Evolutionary conservation across 2,329 filamentous ascomycete genomes (phyloP).

Genomic region (Trichoderma lentiforme): DNA sequence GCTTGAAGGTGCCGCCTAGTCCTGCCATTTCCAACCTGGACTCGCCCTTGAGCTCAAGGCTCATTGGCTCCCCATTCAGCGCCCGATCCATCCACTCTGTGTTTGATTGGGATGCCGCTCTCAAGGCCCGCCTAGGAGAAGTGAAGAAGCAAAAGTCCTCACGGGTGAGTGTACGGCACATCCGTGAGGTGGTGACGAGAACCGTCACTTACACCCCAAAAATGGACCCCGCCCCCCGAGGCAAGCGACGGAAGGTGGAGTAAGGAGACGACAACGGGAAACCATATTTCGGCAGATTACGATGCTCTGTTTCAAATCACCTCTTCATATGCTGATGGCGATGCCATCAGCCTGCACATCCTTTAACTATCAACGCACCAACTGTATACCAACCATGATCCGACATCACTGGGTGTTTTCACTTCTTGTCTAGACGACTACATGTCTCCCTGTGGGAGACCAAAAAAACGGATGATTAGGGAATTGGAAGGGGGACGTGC

Average conservation of each 20-base stretch:
- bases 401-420: slow-evolving; percentile 16
- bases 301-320: slow-evolving; percentile 3
- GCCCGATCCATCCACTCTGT: slow-evolving; percentile 63
- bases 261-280: slow-evolving; percentile 33
- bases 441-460: slow-evolving; percentile 4
- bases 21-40: slow-evolving; percentile 64
- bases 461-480: slow-evolving; percentile 14
- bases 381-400: slow-evolving; percentile 18
- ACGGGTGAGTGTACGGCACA: slow-evolving; percentile 63
- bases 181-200: slow-evolving; percentile 88
- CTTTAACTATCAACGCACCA: slow-evolving; percentile 12
- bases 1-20: slow-evolving; percentile 74
- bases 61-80: slow-evolving; percentile 69
- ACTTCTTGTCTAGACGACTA: slow-evolving; percentile 17
- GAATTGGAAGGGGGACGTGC: background rate
- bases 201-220: slow-evolving; percentile 87
- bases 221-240: slow-evolving; percentile 85
- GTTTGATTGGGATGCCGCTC: slow-evolving; percentile 73
- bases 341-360: background rate
- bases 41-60: slow-evolving; percentile 63
- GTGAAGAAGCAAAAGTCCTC: slow-evolving; percentile 54
- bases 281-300: slow-evolving; percentile 1
- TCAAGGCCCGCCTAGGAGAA: slow-evolving; percentile 64
- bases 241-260: slow-evolving; percentile 78
- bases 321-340: background rate